Evolutionary conservation across 1,139 yeast genomes (phyloP).

Genomic region (Candida sp.): DNA sequence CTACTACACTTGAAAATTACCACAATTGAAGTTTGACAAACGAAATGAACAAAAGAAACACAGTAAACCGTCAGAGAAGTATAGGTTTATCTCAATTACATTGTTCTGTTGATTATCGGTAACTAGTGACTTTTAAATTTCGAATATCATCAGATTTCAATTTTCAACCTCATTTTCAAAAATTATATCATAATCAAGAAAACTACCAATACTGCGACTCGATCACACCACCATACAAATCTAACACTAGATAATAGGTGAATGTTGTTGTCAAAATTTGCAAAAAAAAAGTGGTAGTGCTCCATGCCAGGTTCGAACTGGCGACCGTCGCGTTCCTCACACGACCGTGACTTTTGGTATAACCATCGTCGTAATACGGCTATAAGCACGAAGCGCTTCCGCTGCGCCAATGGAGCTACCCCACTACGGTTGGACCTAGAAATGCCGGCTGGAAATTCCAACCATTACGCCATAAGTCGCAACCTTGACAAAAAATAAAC

Average conservation of each 20-base stretch:
- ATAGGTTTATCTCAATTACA: no score
- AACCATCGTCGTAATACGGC: conserved; percentile 49
- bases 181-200: no score
- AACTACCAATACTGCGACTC: no score
- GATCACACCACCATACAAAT: no score
- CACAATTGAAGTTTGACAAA: not conserved
- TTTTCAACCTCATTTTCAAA: no score
- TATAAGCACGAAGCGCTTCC: conserved; percentile 57
- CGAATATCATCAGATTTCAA: no score
- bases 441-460: conserved; percentile 1
- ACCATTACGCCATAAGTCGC: conserved; percentile 2
- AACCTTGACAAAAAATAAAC: not conserved
- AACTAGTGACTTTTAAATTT: no score
- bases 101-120: no score
- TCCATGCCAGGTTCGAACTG: conserved; percentile 58
- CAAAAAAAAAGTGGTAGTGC: conserved; percentile 40
- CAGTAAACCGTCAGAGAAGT: no score
- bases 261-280: no score
- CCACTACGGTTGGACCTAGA: conserved; percentile 3
- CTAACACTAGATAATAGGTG: no score
- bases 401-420: conserved; percentile 52
- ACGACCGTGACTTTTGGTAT: conserved; percentile 54
- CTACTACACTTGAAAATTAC: not conserved
- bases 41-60: no score
- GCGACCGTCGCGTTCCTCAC: conserved; percentile 60